Conservation (phyloP, 2,329 filamentous ascomycete species). For the Cladosporium sphaerospermum region DNA sequence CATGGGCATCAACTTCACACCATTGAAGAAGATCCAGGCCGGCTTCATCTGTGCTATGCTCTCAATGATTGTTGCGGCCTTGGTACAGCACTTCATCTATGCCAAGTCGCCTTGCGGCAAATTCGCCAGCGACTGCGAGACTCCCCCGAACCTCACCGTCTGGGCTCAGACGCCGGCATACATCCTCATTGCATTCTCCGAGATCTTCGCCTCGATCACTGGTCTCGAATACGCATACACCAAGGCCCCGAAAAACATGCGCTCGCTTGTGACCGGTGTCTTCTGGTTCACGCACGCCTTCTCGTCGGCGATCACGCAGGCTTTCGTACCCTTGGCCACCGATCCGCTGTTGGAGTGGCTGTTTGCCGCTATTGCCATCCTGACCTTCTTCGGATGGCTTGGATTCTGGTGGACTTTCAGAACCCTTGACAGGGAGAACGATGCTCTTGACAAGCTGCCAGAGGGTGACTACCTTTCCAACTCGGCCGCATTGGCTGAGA, state of each 20-base stretch:
- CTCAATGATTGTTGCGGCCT: conserved; percentile 48
- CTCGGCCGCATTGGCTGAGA: conserved; percentile 4
- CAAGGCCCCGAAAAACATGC: conserved; percentile 42
- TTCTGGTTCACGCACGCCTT: conserved; percentile 56
- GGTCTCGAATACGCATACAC: conserved; percentile 44
- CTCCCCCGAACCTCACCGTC: conserved; percentile 33
- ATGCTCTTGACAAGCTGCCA: conserved; percentile 5
- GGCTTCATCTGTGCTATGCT: conserved; percentile 47
- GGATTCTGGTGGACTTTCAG: conserved; percentile 10
- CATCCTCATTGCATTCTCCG: conserved; percentile 38
- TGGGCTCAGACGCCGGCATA: conserved; percentile 42
- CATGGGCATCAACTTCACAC: conserved; percentile 35
- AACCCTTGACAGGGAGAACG: conserved; percentile 6
- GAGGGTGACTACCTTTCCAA: conserved; percentile 8
- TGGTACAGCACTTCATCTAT: conserved; percentile 52
- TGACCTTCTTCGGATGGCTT: conserved; percentile 8
- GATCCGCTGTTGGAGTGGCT: conserved; percentile 64
- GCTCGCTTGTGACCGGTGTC: conserved; percentile 46
- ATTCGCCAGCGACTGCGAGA: conserved; percentile 28
- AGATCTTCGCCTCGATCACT: conserved; percentile 44
- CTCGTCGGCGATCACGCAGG: conserved; percentile 54
- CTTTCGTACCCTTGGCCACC: conserved; percentile 53
- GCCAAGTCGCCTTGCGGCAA: conserved; percentile 34
- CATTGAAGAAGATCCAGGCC: conserved; percentile 48
- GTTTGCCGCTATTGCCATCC: conserved; percentile 24